Base-by-base conservation (phyloP, 2,329 filamentous ascomycete genomes). In the Sclerotinia glacialis region DNA sequence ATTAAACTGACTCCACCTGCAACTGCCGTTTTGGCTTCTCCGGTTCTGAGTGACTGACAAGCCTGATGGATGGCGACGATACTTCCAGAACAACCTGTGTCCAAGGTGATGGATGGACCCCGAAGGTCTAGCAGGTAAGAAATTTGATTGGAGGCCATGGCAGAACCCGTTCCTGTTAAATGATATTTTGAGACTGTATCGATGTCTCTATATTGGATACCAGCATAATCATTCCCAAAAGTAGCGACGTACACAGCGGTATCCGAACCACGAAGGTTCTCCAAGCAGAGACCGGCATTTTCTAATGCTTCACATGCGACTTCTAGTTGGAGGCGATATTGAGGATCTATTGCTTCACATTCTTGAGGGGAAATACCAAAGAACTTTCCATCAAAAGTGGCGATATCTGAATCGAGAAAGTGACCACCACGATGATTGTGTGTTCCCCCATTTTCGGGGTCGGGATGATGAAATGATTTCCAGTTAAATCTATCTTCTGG, bases 401-500 rank as follows among this genome's bases (percentile, higher is more conserved):
- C 64, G 21, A 65, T 58, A 66, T 70, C 64, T 46, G 68, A 26
- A 40, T 56, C 40, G 9, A 64, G 21, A 40, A 69, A 66, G 47
- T 66, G 62, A 21, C 60, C 65, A 7, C 68, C 68, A 23, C 40
- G 14, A 31, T 50, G 40, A 46, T 60, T 56, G 12, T 53, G 26
- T 2, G 49, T 68, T 40, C 67, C 67, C 8, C 79, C 11, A 81
- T 78, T 56, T 80, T 78, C 9, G 79, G 79, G 18, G 81, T 78
- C 0, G 82, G 82, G 70, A 85, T 83, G 72, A 83, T 37, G 34
- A 84, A 16, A 80, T 82, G 16, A 81, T 76, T 50, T 26, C 47
- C 81, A 78, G 50, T 84, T 83, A 67, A 85, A 79, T 5, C 83
- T 78, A 3, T 65, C 53, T 23, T 66, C 63, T 6, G 69, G 69